These are phyloP conservation scores for Aspergillus niger DNA, from an alignment of 2,329 filamentous ascomycete species.

Conservation along the genomic window DNA sequence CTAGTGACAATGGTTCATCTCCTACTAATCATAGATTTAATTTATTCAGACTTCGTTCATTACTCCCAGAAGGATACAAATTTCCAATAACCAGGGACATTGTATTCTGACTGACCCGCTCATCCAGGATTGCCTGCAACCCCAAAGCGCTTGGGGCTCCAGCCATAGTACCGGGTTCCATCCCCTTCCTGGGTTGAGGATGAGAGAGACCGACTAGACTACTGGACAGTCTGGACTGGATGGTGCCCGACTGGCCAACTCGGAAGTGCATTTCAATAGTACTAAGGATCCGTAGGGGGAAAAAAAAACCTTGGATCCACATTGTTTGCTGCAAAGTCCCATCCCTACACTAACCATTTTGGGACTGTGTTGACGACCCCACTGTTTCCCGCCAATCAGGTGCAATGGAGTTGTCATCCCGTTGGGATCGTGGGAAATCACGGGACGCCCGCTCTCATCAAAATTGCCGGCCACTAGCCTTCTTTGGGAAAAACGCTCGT, in stretches of 20 bases:
- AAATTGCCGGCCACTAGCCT: not conserved
- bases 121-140: not conserved
- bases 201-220: too few species aligned
- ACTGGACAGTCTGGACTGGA: too few species aligned
- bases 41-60: not conserved
- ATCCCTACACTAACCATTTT: slow-evolving; percentile 3
- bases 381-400: slow-evolving; percentile 1
- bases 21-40: not conserved
- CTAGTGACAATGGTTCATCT: too few species aligned
- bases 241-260: not conserved
- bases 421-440: slow-evolving; percentile 8
- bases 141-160: not conserved
- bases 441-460: slow-evolving; percentile 4
- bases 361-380: slow-evolving; percentile 8
- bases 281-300: too few species aligned
- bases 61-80: not conserved
- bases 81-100: not conserved
- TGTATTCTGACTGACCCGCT: not conserved
- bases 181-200: not conserved
- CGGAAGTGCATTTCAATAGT: too few species aligned
- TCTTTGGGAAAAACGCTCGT: not conserved
- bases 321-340: not conserved
- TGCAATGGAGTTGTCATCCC: slow-evolving; percentile 6
- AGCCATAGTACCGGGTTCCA: not conserved
- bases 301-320: not conserved